Conservation (phyloP, 257 asterid species). For the Cinchona pubescens region DNA sequence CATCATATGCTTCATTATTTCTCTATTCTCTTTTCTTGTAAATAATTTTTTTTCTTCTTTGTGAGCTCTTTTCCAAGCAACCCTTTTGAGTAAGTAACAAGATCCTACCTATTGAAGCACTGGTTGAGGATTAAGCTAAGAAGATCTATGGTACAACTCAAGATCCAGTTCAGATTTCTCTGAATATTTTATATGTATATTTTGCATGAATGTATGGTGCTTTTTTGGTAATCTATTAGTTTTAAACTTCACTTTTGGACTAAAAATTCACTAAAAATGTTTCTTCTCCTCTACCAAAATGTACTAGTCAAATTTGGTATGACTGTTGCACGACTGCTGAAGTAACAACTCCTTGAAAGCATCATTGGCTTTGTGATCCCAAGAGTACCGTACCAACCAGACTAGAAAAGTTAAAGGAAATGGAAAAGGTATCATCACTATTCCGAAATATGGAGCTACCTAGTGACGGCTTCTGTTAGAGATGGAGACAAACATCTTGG, state of each 20-base stretch:
- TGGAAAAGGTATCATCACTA: background rate
- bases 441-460: background rate
- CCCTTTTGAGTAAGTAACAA: constrained; percentile 22
- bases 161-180: constrained; percentile 39
- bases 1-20: constrained; percentile 35
- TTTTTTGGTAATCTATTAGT: constrained; percentile 11
- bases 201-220: background rate
- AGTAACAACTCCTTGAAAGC: constrained; percentile 11
- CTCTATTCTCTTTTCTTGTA: constrained; percentile 18
- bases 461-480: background rate
- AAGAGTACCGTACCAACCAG: constrained; percentile 13
- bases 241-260: constrained; percentile 18
- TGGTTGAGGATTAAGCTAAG: constrained; percentile 29
- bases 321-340: constrained; percentile 32
- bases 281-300: constrained; percentile 5
- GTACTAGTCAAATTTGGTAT: constrained; percentile 19
- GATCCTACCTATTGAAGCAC: constrained; percentile 25
- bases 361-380: constrained; percentile 10
- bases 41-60: constrained; percentile 8
- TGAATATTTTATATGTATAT: background rate
- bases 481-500: constrained; percentile 7
- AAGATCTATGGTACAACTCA: constrained; percentile 20
- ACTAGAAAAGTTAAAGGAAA: background rate
- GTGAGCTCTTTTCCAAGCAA: constrained; percentile 23
- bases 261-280: constrained; percentile 1